Evolutionary conservation across 23 red algal species (phyloP).

Genomic region (Gracilaria domingensis): DNA sequence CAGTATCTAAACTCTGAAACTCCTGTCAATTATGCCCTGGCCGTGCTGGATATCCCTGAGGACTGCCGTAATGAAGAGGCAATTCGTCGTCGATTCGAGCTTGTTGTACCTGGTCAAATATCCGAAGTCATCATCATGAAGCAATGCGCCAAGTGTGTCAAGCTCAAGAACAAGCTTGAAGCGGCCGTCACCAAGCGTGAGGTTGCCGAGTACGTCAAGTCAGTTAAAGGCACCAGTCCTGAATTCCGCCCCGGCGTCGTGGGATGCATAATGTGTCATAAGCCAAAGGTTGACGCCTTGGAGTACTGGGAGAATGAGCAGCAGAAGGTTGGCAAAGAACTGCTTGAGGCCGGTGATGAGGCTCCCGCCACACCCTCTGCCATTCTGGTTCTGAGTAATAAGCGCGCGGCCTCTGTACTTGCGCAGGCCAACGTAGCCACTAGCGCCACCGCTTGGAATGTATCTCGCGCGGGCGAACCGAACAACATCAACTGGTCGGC

Average conservation of each 20-base stretch:
- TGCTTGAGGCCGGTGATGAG: slow-evolving; percentile 23
- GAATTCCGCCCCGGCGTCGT: slow-evolving; percentile 40
- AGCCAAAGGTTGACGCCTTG: slow-evolving; percentile 55
- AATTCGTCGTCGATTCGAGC: slow-evolving; percentile 58
- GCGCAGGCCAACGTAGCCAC: slow-evolving; percentile 66
- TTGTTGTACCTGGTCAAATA: slow-evolving; percentile 63
- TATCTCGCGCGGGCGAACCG: slow-evolving; percentile 47
- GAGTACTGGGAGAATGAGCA: slow-evolving; percentile 68
- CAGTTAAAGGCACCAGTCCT: slow-evolving; percentile 31
- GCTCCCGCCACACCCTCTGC: slow-evolving; percentile 21
- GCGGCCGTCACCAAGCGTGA: slow-evolving; percentile 50
- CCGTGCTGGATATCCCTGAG: slow-evolving; percentile 73
- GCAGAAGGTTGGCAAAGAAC: not conserved
- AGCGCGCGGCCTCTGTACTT: slow-evolving; percentile 49
- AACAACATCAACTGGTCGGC: slow-evolving; percentile 65
- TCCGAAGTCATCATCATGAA: slow-evolving; percentile 47
- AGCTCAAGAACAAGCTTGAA: slow-evolving; percentile 52
- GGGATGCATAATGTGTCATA: slow-evolving; percentile 66
- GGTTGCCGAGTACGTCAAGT: slow-evolving; percentile 59
- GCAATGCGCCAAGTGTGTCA: slow-evolving; percentile 12
- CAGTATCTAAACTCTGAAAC: slow-evolving; percentile 52
- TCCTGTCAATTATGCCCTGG: slow-evolving; percentile 82
- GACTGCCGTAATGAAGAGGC: slow-evolving; percentile 25
- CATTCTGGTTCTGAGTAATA: slow-evolving; percentile 68
- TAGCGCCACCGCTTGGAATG: slow-evolving; percentile 52